Evolutionary conservation across 331 rosid genomes (phyloP), one percentile per base, ranked within the genome.

Genomic region (Pyrus hybrid): DNA sequence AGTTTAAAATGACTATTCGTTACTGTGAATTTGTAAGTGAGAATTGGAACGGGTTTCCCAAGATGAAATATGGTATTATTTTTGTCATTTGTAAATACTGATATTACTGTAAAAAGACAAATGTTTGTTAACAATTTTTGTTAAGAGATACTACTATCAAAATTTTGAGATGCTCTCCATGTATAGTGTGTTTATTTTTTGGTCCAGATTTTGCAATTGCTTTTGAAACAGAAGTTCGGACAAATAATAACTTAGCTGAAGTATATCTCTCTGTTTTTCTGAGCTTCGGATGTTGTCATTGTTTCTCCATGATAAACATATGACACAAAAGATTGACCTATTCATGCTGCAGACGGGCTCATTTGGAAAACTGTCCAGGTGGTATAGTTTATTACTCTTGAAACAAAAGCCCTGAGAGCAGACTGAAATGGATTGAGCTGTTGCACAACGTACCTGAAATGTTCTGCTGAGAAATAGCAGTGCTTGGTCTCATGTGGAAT

Each of bases 401-500:
- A 58, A 60, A 11, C 21, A n/a, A 60, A 73, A 49, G 18, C 63
- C 8, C 4, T 66, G 14, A 16, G 21, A 58, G 71, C 64, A 60
- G 49, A 57, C 32, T 25, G 22, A 66, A 58, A 72, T 66, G 75
- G 74, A 51, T 22, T 11, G 54, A 7, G 23, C 5, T 68, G 29
- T 21, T 16, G 23, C 2, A 3, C 54, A 57, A 47, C 41, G 16
- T 22, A 58, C 25, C 22, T 29, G 13, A 63, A 29, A 63, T 4
- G n/a, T 26, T 63, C 3, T 22, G 18, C 35, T 6, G 21, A 23
- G 18, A 62, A 53, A 8, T 21, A 5, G 7, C 56, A 26, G 7
- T 56, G 23, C 18, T 30, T 82, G 85, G 80, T 17, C 63, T 21
- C 37, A 68, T 22, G 71, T 82, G 29, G 74, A 74, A 70, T 58